Percentiles rank a stretch among this genome's conserved stretches.
Conservation (phyloP, 441 rosid genomes). For the Adansonia madagascariensis region DNA sequence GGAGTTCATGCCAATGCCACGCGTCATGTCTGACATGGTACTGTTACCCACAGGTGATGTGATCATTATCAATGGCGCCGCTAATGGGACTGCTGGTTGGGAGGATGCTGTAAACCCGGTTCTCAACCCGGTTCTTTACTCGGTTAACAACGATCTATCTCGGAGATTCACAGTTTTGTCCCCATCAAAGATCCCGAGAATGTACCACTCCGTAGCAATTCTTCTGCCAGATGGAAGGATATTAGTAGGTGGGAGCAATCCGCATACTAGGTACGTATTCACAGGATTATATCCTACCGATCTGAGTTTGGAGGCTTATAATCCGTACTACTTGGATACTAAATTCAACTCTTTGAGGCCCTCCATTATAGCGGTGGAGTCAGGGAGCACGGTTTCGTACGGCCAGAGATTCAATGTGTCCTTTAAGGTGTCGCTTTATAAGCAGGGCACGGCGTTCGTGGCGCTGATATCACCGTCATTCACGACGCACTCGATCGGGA, state of each 20-base stretch:
- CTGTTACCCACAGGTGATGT: constrained; percentile 44
- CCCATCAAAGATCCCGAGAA: constrained; percentile 56
- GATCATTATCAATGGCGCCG: constrained; percentile 42
- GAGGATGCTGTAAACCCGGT: constrained; percentile 39
- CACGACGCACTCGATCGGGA: constrained; percentile 69
- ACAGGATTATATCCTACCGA: constrained; percentile 67
- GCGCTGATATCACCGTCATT: constrained; percentile 69
- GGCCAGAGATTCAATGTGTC: constrained; percentile 46
- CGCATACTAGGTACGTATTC: constrained; percentile 65
- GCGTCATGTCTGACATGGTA: constrained; percentile 47
- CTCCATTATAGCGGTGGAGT: constrained; percentile 53
- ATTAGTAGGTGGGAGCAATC: constrained; percentile 91
- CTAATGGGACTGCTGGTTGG: constrained; percentile 46
- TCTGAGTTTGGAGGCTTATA: constrained; percentile 76
- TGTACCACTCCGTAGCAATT: constrained; percentile 80
- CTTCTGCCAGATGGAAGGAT: constrained; percentile 78
- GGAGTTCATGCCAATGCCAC: constrained; percentile 42
- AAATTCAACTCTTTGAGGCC: constrained; percentile 47
- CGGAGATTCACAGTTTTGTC: constrained; percentile 56
- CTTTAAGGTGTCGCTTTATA: constrained; percentile 31
- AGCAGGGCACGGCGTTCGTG: constrained; percentile 36
- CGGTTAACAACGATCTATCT: constrained; percentile 1
- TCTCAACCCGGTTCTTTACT: constrained; percentile 39
- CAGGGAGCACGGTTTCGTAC: constrained; percentile 43
- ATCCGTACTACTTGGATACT: constrained; percentile 63